Evolutionary conservation across 2,329 filamentous ascomycete species (phyloP).

Genomic region (Lomentospora prolificans): DNA sequence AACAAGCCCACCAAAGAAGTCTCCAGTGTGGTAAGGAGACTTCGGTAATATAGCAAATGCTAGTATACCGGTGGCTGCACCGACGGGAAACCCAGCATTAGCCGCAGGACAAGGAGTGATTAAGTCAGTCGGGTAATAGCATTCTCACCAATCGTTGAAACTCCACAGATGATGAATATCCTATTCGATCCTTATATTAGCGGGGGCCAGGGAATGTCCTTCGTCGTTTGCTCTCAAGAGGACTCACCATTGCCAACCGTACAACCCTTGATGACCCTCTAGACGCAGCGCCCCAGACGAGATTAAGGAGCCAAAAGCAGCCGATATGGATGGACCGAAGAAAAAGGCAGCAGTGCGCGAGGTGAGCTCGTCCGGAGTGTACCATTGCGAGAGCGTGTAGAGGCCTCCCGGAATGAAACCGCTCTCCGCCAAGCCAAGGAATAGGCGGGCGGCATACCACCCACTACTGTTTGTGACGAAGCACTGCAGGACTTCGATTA

Average conservation of each 20-base stretch:
- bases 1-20: neutral
- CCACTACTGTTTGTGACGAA: neutral
- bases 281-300: slow-evolving; percentile 1
- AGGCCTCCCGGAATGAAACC: slow-evolving; percentile 45
- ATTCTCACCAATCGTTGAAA: slow-evolving; percentile 3
- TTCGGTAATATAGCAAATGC: neutral
- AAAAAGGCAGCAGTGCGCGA: slow-evolving; percentile 45
- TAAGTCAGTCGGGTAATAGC: neutral
- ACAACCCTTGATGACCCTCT: neutral
- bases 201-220: neutral
- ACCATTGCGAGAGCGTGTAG: slow-evolving; percentile 45
- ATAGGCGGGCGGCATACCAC: slow-evolving; percentile 30
- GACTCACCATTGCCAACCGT: slow-evolving; percentile 3
- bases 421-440: slow-evolving; percentile 43
- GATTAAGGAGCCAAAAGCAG: neutral
- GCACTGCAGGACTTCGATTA: neutral
- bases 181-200: neutral
- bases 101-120: neutral
- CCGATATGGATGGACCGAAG: slow-evolving; percentile 43
- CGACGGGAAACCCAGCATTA: neutral
- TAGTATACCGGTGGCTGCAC: neutral
- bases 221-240: neutral
- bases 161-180: slow-evolving; percentile 5
- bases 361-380: slow-evolving; percentile 40
- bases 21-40: neutral